Percentiles rank a stretch among this genome's conserved stretches.
phyloP scores from a whole-genome alignment of 257 asterid genomes.

The Solanum pimpinellifolium region DNA sequence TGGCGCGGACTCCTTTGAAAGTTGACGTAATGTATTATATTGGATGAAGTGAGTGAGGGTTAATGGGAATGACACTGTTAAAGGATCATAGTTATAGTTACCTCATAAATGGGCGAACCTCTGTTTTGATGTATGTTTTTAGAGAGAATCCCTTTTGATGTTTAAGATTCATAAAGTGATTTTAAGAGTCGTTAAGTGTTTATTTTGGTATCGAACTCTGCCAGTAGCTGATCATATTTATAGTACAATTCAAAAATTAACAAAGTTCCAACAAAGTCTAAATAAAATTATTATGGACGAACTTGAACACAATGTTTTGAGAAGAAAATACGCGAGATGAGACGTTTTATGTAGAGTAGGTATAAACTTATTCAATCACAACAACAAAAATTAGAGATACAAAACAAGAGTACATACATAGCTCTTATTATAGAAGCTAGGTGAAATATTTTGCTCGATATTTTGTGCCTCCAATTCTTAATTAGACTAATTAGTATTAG shows the following conservation, averaged over 20 bases:
- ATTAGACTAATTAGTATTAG: too few species aligned
- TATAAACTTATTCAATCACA: not conserved
- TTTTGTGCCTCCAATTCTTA: not conserved
- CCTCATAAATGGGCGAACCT: too few species aligned
- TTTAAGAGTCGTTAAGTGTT: too few species aligned
- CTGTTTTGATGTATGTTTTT: too few species aligned
- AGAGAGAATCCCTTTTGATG: too few species aligned
- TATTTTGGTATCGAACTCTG: too few species aligned
- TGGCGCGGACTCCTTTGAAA: too few species aligned
- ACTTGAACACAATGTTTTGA: not conserved
- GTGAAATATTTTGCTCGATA: not conserved
- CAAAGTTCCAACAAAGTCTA: not conserved
- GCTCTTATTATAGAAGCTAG: not conserved
- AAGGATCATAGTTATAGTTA: too few species aligned
- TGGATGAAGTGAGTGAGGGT: too few species aligned
- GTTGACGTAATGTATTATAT: too few species aligned
- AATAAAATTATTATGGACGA: not conserved
- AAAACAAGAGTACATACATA: not conserved
- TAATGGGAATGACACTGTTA: too few species aligned
- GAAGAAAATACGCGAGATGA: not conserved
- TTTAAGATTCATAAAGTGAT: too few species aligned
- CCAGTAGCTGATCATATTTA: not conserved
- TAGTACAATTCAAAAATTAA: not conserved
- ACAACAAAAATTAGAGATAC: not conserved
- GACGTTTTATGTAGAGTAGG: not conserved